Evolutionary conservation across 192 early-diverging fungal species (phyloP).

Genomic region (Phlyctochytrium arcticum): DNA sequence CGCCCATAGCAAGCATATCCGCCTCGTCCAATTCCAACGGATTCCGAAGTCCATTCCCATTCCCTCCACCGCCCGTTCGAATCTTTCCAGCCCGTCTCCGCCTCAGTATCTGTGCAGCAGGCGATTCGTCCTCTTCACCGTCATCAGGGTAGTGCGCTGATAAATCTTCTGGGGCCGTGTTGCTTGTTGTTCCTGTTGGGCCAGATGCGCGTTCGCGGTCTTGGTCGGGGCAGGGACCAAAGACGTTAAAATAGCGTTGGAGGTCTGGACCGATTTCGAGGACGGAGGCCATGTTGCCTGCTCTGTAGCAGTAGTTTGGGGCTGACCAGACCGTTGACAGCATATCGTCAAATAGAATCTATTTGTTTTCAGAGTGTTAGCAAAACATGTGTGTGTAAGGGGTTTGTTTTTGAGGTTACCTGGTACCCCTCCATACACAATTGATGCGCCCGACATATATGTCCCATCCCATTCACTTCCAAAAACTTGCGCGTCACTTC

Average conservation of each 20-base stretch:
- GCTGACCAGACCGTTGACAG: conserved; percentile 88
- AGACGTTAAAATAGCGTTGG: conserved; percentile 82
- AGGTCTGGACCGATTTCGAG: conserved; percentile 71
- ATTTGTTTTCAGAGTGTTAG: background rate
- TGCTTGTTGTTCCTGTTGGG: background rate
- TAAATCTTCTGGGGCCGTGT: too few relatives aligned
- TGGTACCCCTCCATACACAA: conserved; percentile 85
- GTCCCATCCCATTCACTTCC: conserved; percentile 69
- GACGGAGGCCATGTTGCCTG: conserved; percentile 81
- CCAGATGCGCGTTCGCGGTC: conserved; percentile 42
- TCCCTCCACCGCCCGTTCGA: too few relatives aligned
- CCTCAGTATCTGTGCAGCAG: background rate
- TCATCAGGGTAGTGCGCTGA: conserved; percentile 9
- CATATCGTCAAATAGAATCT: conserved; percentile 80
- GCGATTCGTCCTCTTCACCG: background rate
- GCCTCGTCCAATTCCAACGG: conserved; percentile 16
- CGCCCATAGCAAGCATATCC: background rate
- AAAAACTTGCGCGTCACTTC: conserved; percentile 76
- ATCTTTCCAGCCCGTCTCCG: too few relatives aligned
- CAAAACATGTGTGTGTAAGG: too few relatives aligned
- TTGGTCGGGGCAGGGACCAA: conserved; percentile 80
- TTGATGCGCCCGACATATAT: conserved; percentile 84
- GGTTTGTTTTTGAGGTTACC: too few relatives aligned
- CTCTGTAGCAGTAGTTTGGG: conserved; percentile 78
- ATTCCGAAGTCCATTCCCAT: conserved; percentile 5